These are phyloP conservation scores for Trichoderma atrobrunneum DNA, from an alignment of 2,329 filamentous ascomycete genomes.

Conservation along the genomic window DNA sequence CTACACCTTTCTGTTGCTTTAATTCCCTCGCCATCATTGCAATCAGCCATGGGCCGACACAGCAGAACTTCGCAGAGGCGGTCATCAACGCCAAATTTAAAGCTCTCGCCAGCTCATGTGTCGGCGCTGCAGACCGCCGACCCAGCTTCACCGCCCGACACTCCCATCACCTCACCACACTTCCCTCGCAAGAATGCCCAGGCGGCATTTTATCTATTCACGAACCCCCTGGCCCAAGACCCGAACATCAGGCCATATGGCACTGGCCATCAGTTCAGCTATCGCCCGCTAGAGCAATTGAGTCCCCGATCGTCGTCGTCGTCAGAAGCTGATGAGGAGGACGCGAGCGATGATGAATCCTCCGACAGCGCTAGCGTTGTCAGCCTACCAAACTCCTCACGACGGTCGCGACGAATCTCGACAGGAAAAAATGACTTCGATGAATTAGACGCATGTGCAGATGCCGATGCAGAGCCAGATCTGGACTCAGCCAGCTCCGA, in stretches of 20 bases:
- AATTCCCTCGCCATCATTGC: neutral
- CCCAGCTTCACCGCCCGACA: slow-evolving; percentile 48
- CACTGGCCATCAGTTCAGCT: slow-evolving; percentile 43
- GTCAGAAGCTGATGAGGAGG: slow-evolving; percentile 23
- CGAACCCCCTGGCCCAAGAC: slow-evolving; percentile 33
- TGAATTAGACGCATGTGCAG: slow-evolving; percentile 21
- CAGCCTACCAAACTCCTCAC: slow-evolving; percentile 27
- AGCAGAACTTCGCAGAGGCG: slow-evolving; percentile 35
- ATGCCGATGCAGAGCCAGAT: slow-evolving; percentile 27
- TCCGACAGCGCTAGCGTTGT: slow-evolving; percentile 30
- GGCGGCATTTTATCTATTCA: slow-evolving; percentile 33
- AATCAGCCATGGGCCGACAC: slow-evolving; percentile 18
- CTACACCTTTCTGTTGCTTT: neutral
- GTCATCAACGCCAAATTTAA: slow-evolving; percentile 43
- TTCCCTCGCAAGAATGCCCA: slow-evolving; percentile 35
- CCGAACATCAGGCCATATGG: slow-evolving; percentile 44
- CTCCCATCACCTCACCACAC: slow-evolving; percentile 41
- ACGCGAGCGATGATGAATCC: slow-evolving; percentile 30
- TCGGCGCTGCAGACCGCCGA: slow-evolving; percentile 30
- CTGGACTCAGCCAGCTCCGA: slow-evolving; percentile 10
- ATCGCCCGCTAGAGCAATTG: slow-evolving; percentile 37
- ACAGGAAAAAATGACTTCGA: slow-evolving; percentile 17
- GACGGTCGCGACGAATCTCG: slow-evolving; percentile 20
- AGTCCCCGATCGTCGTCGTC: slow-evolving; percentile 37
- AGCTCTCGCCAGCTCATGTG: slow-evolving; percentile 32